Evolutionary conservation across 768 basidiomycete genomes (phyloP), one percentile per base, ranked within the genome.

Genomic region (Hemileccinum impolitum): DNA sequence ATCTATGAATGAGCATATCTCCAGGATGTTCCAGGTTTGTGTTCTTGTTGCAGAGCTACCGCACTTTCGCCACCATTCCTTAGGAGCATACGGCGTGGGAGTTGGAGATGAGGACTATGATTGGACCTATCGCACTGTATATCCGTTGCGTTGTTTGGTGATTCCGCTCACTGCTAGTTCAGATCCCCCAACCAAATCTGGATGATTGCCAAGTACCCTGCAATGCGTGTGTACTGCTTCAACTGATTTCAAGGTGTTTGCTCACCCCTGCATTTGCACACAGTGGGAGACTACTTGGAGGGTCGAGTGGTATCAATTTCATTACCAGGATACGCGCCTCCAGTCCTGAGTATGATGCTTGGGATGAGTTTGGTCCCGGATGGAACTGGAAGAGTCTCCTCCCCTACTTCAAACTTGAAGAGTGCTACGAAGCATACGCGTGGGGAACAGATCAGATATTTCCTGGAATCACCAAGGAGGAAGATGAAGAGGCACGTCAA

Each of bases 251-350:
- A 9, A 6, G 4, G 1, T 17, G 13, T 3, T 25, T 34, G 15
- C 8, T 13, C 26, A 21, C 23, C 23, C 23, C 23, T 6, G 6
- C 21, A 13, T 38, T n/a, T 14, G 3, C 23, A 35, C 8, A 2
- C 26, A 58, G 57, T 9, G 57, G 57, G 31, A 55, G 58, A 28
- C 32, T 58, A 28, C 53, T 58, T 4, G 57, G 57, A 30, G 57
- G 57, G 34, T 56, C 57, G 8, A 58, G 57, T 42, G 57, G 41
- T 14, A 58, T 58, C 35, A 58, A 58, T 35, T 49, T 4, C 14
- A 50, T 58, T 18, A 54, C 32, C 18, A 60, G 53, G 32, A 60
- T 58, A 53, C 58, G 57, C 41, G 57, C 50, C 18, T 60, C 57
- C 7, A 31, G 50, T 19, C 31, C 47, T 3, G 58, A 60, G 39